These are phyloP conservation scores for Suillus decipiens DNA, from an alignment of 768 basidiomycete genomes.

Conservation along the genomic window DNA sequence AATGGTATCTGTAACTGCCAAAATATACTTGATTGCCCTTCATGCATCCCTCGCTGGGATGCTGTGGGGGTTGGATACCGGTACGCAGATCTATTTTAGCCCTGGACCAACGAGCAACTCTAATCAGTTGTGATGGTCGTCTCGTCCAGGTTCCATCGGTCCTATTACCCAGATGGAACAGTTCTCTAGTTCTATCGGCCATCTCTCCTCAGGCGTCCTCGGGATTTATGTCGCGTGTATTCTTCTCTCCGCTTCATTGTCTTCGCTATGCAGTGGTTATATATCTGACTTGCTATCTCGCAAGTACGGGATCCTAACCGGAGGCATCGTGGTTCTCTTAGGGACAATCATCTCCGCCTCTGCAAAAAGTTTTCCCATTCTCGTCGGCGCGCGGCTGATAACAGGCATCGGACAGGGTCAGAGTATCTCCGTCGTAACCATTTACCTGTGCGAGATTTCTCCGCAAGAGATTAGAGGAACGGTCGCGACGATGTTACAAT, in stretches of 20 bases:
- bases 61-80: constrained; percentile 35
- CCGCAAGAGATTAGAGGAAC: constrained; percentile 43
- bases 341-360: constrained; percentile 43
- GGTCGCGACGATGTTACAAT: constrained; percentile 42
- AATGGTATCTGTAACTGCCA: constrained; percentile 20
- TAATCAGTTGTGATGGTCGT: background rate
- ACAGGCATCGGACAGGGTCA: constrained; percentile 50
- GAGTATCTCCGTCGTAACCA: constrained; percentile 43
- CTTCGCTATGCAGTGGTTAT: constrained; percentile 42
- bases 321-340: constrained; percentile 42
- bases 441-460: constrained; percentile 44
- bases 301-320: constrained; percentile 45
- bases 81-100: constrained; percentile 10
- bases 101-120: background rate
- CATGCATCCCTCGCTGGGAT: constrained; percentile 30
- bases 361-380: constrained; percentile 34
- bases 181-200: constrained; percentile 40
- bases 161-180: constrained; percentile 49
- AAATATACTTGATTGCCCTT: constrained; percentile 29
- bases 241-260: constrained; percentile 42
- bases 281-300: constrained; percentile 49
- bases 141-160: constrained; percentile 36
- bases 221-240: constrained; percentile 47
- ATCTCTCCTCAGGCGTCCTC: constrained; percentile 38
- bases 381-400: constrained; percentile 47